These are phyloP conservation scores for Obelidium mucronatum DNA, from an alignment of 192 early-diverging fungal genomes.

Conservation along the genomic window DNA sequence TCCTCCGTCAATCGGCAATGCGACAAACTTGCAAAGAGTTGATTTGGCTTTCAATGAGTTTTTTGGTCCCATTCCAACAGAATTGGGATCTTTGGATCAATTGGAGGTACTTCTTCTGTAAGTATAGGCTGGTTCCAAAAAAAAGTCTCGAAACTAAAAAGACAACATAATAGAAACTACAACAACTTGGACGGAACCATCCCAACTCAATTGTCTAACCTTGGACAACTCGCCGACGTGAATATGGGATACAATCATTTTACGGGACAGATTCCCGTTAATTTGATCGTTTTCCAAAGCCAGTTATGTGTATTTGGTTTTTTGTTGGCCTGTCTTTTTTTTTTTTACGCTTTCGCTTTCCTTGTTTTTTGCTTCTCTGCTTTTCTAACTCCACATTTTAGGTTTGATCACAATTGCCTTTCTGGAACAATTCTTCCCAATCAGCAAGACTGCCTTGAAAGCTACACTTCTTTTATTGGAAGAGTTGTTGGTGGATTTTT, in stretches of 20 bases:
- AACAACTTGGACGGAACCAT: neutral
- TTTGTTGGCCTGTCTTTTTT: no score
- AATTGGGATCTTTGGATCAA: neutral
- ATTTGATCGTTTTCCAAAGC: neutral
- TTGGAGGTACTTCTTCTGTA: neutral
- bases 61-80: neutral
- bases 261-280: neutral
- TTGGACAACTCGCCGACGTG: neutral
- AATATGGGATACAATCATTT: neutral
- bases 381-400: neutral
- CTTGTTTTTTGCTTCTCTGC: no score
- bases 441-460: neutral
- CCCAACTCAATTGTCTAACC: neutral
- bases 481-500: neutral
- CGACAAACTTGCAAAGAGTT: neutral
- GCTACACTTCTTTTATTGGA: neutral
- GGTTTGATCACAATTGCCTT: slow-evolving; percentile 5
- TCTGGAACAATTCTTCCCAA: neutral
- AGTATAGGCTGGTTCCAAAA: neutral
- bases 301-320: no score
- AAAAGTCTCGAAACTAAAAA: neutral
- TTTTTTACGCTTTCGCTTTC: no score
- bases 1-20: slow-evolving; percentile 9
- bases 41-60: neutral
- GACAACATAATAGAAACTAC: neutral